These are phyloP conservation scores for Mycena leptocephala DNA, from an alignment of 768 basidiomycete genomes.

Conservation along the genomic window DNA sequence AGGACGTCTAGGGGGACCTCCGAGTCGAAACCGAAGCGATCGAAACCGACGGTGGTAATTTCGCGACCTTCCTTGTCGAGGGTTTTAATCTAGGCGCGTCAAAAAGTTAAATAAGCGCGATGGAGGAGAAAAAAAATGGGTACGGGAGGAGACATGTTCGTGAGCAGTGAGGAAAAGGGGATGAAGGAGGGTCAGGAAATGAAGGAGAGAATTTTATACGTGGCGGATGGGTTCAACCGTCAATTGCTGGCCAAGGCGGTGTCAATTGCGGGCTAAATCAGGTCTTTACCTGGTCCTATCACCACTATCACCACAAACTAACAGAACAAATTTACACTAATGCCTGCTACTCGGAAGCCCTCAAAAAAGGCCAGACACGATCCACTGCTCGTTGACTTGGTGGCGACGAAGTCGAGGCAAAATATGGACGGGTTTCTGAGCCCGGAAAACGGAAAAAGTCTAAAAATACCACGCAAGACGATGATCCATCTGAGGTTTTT, in stretches of 20 bases:
- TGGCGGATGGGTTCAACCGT: conserved; percentile 7
- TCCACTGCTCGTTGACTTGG: conserved; percentile 79
- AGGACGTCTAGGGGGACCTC: conserved; percentile 86
- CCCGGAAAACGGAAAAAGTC: conserved; percentile 85
- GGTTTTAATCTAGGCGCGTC: conserved; percentile 65
- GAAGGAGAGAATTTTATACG: conserved; percentile 13
- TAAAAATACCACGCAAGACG: conserved; percentile 53
- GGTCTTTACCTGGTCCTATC: background rate
- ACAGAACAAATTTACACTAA: conserved; percentile 54
- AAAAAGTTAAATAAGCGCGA: conserved; percentile 38
- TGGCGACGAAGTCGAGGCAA: conserved; percentile 82
- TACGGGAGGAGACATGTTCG: conserved; percentile 21
- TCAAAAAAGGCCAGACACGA: conserved; percentile 79
- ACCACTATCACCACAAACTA: background rate
- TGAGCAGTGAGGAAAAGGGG: conserved; percentile 26
- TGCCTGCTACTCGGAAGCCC: conserved; percentile 70
- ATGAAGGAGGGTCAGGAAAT: conserved; percentile 5
- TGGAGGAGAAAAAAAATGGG: conserved; percentile 20
- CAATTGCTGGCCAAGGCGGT: background rate
- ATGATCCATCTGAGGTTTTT: conserved; percentile 68
- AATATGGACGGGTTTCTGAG: conserved; percentile 84
- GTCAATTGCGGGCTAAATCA: background rate
- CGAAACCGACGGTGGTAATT: conserved; percentile 86
- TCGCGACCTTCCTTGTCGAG: conserved; percentile 84
- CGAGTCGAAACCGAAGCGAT: conserved; percentile 93